A percentile compares a stretch with the other conserved stretches of the same genome.
Conservation (phyloP, 495 filamentous ascomycete genomes). For the Penicillium ucsense region DNA sequence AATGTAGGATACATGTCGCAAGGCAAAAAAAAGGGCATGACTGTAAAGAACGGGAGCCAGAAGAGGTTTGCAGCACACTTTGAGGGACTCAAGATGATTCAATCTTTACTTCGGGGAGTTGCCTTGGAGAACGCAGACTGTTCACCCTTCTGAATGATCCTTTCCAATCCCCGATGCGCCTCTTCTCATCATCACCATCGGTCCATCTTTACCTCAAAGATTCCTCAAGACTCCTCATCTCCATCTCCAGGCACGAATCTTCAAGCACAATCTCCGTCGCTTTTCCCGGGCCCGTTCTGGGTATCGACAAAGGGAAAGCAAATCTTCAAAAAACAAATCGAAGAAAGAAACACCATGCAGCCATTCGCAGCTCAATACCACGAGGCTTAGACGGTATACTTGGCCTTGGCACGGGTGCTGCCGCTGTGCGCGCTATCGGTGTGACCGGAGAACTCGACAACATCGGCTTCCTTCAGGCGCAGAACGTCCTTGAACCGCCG, state of each 20-base stretch:
- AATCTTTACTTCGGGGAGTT: too few species aligned
- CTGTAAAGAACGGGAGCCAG: constrained; percentile 8
- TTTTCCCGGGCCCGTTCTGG: not conserved
- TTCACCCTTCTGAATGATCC: not conserved
- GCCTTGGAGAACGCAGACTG: too few species aligned
- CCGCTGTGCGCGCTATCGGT: constrained; percentile 87
- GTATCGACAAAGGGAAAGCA: not conserved
- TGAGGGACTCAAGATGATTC: too few species aligned
- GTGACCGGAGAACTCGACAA: constrained; percentile 91
- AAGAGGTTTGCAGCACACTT: too few species aligned
- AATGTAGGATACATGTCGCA: constrained; percentile 23
- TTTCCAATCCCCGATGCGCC: not conserved
- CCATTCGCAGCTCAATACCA: not conserved
- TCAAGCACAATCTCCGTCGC: not conserved
- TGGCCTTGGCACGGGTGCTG: constrained; percentile 91
- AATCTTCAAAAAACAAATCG: not conserved
- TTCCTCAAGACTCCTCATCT: not conserved
- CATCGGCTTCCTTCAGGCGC: constrained; percentile 60
- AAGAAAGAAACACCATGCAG: not conserved
- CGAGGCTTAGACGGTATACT: constrained; percentile 61
- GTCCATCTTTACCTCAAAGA: not conserved
- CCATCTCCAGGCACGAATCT: not conserved
- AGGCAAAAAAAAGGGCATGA: constrained; percentile 16
- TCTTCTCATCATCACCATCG: not conserved
- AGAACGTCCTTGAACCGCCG: constrained; percentile 84